These are phyloP conservation scores for Tulasnella sp. DNA, from an alignment of 768 basidiomycete genomes.

Conservation along the genomic window DNA sequence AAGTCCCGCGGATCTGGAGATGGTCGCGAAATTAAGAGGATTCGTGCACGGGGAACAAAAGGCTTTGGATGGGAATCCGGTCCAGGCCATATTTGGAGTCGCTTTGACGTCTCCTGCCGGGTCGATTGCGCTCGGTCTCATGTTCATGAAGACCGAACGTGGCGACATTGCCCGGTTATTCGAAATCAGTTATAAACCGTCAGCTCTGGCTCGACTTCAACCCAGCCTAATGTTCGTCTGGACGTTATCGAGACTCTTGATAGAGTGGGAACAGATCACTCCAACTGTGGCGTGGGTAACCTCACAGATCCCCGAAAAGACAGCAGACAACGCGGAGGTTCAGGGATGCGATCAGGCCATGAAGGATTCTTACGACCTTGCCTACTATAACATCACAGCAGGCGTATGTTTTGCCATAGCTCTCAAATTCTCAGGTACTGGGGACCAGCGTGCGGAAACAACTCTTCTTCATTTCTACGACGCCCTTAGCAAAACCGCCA, in stretches of 20 bases:
- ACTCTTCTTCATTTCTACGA: slow-evolving; percentile 77
- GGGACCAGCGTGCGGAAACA: slow-evolving; percentile 76
- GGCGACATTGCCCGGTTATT: slow-evolving; percentile 80
- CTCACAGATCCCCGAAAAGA: slow-evolving; percentile 54
- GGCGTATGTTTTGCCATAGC: slow-evolving; percentile 88
- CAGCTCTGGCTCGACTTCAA: slow-evolving; percentile 74
- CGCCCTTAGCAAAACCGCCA: slow-evolving; percentile 39
- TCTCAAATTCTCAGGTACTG: slow-evolving; percentile 90
- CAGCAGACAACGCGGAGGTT: slow-evolving; percentile 26
- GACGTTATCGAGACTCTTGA: slow-evolving; percentile 61
- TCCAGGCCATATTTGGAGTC: slow-evolving; percentile 54
- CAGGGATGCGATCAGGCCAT: slow-evolving; percentile 23
- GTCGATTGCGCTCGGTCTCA: slow-evolving; percentile 77
- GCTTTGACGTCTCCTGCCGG: slow-evolving; percentile 89
- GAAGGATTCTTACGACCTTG: slow-evolving; percentile 71
- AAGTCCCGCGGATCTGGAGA: slow-evolving; percentile 62
- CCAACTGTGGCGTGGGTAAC: slow-evolving; percentile 66
- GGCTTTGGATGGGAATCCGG: slow-evolving; percentile 27
- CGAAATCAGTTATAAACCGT: slow-evolving; percentile 66
- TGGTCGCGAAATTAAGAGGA: slow-evolving; percentile 56
- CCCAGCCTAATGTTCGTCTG: slow-evolving; percentile 80
- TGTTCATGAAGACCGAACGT: slow-evolving; percentile 81
- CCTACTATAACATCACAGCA: slow-evolving; percentile 83
- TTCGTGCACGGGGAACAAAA: slow-evolving; percentile 61
- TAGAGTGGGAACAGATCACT: slow-evolving; percentile 74